Percentiles rank a stretch among this genome's conserved stretches.
Evolutionary conservation across 257 asterid species (phyloP).

Genomic region (Nicotiana attenuata): DNA sequence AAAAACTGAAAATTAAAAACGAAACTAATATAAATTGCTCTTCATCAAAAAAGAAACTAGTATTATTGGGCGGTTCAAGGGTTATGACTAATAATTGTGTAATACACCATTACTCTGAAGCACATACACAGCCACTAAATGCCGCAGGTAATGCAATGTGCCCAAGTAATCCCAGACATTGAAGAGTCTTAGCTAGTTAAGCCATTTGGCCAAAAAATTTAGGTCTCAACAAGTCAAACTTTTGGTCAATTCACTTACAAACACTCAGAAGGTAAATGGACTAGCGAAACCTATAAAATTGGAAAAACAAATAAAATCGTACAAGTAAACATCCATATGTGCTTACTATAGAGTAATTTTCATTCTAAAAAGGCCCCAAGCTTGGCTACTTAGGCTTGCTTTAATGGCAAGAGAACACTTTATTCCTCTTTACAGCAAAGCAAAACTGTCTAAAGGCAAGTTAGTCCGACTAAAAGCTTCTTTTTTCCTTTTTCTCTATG

Average conservation of each 20-base stretch:
- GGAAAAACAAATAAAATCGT: too few relatives aligned
- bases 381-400: too few relatives aligned
- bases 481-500: not conserved
- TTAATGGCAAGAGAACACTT: not conserved
- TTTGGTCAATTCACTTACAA: too few relatives aligned
- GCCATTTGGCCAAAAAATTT: not conserved
- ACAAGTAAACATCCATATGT: too few relatives aligned
- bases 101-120: not conserved
- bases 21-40: too few relatives aligned
- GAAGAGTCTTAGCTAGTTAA: not conserved
- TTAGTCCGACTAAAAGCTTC: not conserved
- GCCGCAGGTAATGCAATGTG: not conserved
- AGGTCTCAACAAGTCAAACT: not conserved
- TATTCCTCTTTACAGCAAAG: not conserved
- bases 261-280: too few relatives aligned
- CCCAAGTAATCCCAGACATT: not conserved
- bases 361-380: too few relatives aligned
- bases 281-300: too few relatives aligned
- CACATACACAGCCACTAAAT: not conserved
- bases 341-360: too few relatives aligned
- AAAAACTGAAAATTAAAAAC: too few relatives aligned
- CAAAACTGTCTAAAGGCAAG: not conserved
- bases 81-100: not conserved
- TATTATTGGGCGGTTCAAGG: not conserved
- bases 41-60: too few relatives aligned